phyloP scores from a whole-genome alignment of 352 stramenopile genomes.

The Globisporangium ultimum region DNA sequence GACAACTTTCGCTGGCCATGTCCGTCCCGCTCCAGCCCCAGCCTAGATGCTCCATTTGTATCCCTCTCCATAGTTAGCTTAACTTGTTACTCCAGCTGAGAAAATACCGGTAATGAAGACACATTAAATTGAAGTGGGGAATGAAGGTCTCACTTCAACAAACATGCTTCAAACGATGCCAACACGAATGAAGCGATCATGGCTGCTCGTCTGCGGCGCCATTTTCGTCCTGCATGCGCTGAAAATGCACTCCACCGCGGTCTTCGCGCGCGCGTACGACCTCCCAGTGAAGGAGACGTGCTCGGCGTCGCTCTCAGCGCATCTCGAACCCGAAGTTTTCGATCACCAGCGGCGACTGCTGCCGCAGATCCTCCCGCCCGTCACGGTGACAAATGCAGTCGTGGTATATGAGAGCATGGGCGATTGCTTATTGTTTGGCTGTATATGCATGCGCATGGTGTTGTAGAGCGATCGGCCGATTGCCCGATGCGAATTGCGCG shows the following conservation, averaged over 20 bases:
- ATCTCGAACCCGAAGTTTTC: constrained; percentile 9
- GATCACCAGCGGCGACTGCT: constrained; percentile 17
- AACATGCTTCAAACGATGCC: background rate
- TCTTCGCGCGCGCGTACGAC: background rate
- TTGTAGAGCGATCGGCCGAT: constrained; percentile 17
- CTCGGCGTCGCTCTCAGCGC: constrained; percentile 4
- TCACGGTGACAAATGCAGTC: background rate
- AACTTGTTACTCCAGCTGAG: no score
- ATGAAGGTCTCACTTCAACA: no score
- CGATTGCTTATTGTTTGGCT: background rate
- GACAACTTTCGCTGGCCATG: no score
- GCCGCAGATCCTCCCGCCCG: constrained; percentile 14
- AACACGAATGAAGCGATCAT: background rate
- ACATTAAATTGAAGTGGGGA: no score
- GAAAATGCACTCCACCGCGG: background rate
- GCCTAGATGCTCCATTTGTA: no score
- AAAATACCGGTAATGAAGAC: no score
- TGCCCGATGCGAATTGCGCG: constrained; percentile 29
- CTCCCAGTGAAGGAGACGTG: background rate
- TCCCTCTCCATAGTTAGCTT: no score
- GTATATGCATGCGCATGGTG: background rate
- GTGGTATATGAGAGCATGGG: no score
- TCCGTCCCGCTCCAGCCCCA: no score
- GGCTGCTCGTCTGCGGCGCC: background rate
- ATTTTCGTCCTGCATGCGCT: no score